These are phyloP conservation scores for Solanum acaule DNA, from an alignment of 257 asterid species.

Conservation along the genomic window DNA sequence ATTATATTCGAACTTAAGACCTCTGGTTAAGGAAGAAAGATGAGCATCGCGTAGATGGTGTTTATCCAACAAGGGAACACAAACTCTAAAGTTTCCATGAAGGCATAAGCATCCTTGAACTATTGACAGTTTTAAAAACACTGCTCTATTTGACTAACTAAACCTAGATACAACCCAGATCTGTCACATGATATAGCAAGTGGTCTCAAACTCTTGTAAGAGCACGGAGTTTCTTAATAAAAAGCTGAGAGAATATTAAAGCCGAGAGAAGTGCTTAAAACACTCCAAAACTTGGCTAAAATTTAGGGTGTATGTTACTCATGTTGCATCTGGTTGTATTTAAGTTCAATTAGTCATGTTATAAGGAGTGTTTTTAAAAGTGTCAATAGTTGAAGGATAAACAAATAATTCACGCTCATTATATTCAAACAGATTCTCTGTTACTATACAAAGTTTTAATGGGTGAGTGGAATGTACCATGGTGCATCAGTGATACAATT, in stretches of 20 bases:
- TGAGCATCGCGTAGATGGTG: background rate
- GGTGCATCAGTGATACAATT: no score
- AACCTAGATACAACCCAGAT: background rate
- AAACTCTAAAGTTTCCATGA: background rate
- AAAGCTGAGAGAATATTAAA: no score
- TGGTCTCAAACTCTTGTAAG: background rate
- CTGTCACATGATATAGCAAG: background rate
- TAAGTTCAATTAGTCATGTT: background rate
- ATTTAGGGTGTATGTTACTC: no score
- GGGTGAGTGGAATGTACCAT: no score
- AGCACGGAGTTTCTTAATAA: background rate
- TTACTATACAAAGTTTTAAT: no score
- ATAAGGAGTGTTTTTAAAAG: background rate
- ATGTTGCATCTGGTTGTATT: no score
- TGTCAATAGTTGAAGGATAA: background rate
- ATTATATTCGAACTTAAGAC: background rate
- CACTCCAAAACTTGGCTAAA: background rate
- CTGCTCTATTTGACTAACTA: background rate
- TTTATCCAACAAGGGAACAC: background rate
- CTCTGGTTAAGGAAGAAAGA: background rate
- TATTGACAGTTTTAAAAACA: background rate
- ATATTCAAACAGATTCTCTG: no score
- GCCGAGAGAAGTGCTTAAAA: background rate
- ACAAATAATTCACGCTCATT: no score
- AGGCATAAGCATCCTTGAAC: background rate